These are phyloP conservation scores for Ilex aquifolium DNA, from an alignment of 257 asterid genomes.

Conservation along the genomic window DNA sequence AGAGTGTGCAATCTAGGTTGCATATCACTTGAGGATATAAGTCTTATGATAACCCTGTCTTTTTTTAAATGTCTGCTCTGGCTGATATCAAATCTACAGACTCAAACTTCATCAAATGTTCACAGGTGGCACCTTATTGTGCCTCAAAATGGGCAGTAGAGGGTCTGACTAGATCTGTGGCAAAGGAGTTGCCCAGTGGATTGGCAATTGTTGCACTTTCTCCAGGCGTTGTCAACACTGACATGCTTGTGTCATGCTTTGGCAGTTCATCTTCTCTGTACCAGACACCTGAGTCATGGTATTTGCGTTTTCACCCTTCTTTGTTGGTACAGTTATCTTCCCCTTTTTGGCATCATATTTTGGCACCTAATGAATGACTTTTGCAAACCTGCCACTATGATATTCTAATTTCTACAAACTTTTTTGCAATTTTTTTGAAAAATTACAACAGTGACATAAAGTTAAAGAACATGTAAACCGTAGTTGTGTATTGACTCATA, in stretches of 20 bases:
- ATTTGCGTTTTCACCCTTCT: constrained; percentile 10
- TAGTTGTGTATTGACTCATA: too few relatives aligned
- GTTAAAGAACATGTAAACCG: too few relatives aligned
- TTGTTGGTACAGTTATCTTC: neutral
- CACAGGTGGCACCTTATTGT: constrained; percentile 94
- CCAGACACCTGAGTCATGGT: constrained; percentile 90
- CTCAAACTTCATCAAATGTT: constrained; percentile 21
- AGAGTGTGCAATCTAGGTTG: neutral
- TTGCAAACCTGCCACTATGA: too few relatives aligned
- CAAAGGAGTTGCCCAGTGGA: constrained; percentile 89
- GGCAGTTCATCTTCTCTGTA: constrained; percentile 76
- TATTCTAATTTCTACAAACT: too few relatives aligned
- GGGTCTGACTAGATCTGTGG: constrained; percentile 80
- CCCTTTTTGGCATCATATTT: too few relatives aligned
- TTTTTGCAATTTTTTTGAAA: too few relatives aligned
- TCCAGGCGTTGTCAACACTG: constrained; percentile 91
- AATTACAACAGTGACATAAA: too few relatives aligned
- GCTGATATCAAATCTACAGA: constrained; percentile 7
- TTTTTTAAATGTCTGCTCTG: neutral
- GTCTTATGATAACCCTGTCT: neutral
- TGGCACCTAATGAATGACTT: too few relatives aligned
- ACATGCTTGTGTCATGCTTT: constrained; percentile 91
- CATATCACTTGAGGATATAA: neutral
- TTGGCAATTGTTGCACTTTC: constrained; percentile 76
- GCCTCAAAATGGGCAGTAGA: constrained; percentile 98